A percentile compares a stretch with the other conserved stretches of the same genome.
Evolutionary conservation across 2,329 filamentous ascomycete genomes (phyloP).

Genomic region (Colletotrichum sp.): DNA sequence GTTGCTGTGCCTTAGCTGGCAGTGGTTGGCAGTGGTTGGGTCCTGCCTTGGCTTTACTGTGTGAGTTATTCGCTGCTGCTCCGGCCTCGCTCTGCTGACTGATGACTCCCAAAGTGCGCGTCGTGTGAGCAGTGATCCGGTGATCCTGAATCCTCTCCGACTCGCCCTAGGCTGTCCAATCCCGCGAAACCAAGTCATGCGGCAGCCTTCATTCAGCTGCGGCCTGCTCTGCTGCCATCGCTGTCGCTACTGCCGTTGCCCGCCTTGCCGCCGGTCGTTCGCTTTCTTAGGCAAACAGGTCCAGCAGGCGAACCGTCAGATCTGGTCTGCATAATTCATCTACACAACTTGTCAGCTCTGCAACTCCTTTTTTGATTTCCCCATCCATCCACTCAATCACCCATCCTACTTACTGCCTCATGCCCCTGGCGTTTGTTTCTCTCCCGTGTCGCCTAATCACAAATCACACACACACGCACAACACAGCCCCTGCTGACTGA

Average conservation of each 20-base stretch:
- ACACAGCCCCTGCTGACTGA: neutral
- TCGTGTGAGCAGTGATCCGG: neutral
- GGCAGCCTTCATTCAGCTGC: neutral
- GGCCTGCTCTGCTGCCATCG: neutral
- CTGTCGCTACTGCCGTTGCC: neutral
- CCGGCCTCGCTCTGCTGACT: neutral
- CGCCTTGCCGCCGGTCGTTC: neutral
- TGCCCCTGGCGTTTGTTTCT: too few species aligned
- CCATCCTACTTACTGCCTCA: neutral
- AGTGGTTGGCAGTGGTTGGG: neutral
- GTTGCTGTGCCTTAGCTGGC: neutral
- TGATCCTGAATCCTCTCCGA: neutral
- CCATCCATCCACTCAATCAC: neutral
- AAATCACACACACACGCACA: neutral
- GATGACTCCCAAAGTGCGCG: neutral
- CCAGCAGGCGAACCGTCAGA: neutral
- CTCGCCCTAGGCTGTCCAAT: neutral
- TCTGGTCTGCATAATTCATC: neutral
- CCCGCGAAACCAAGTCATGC: neutral
- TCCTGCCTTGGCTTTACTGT: neutral
- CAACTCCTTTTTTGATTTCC: neutral
- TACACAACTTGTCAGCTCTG: neutral
- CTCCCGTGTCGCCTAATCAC: neutral
- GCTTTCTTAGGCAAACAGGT: neutral
- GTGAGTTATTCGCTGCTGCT: neutral